Evolutionary conservation across 1,284 basidiomycete genomes (phyloP).

Genomic region (Trametes hirsuta): DNA sequence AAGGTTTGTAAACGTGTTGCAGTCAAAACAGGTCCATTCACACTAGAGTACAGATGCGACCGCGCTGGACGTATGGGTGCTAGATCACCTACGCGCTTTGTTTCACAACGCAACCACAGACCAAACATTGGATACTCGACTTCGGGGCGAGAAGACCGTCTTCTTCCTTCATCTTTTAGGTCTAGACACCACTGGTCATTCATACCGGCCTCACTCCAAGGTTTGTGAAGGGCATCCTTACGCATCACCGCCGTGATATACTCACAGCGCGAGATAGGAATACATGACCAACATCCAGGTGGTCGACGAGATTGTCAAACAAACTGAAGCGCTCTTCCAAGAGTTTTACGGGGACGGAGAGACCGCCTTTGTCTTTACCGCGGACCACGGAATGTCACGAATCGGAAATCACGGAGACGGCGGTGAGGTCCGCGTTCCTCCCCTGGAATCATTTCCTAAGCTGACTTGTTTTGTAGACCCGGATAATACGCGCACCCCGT

Average conservation of each 20-base stretch:
- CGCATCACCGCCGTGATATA: background rate
- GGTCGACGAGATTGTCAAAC: conserved; percentile 78
- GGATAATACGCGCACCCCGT: conserved; percentile 85
- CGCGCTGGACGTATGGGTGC: conserved; percentile 79
- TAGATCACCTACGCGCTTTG: conserved; percentile 65
- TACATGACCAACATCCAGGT: conserved; percentile 87
- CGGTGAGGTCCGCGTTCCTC: conserved; percentile 43
- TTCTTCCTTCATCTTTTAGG: conserved; percentile 89
- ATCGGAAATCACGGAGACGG: conserved; percentile 93
- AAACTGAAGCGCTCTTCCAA: conserved; percentile 65
- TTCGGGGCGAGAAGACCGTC: conserved; percentile 64
- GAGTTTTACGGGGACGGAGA: conserved; percentile 71
- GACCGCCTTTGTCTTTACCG: conserved; percentile 85
- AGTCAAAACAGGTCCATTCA: background rate
- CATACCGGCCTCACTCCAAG: conserved; percentile 83
- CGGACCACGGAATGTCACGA: conserved; percentile 90
- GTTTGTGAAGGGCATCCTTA: conserved; percentile 37
- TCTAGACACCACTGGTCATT: conserved; percentile 87
- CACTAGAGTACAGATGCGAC: conserved; percentile 64
- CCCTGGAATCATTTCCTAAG: background rate
- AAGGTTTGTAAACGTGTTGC: conserved; percentile 48
- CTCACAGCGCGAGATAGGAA: conserved; percentile 49
- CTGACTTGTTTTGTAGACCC: conserved; percentile 56
- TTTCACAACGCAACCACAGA: conserved; percentile 67
- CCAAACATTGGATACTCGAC: conserved; percentile 47